phyloP scores from a whole-genome alignment of 2,329 filamentous ascomycete genomes.

The Aspergillus versicolor region DNA sequence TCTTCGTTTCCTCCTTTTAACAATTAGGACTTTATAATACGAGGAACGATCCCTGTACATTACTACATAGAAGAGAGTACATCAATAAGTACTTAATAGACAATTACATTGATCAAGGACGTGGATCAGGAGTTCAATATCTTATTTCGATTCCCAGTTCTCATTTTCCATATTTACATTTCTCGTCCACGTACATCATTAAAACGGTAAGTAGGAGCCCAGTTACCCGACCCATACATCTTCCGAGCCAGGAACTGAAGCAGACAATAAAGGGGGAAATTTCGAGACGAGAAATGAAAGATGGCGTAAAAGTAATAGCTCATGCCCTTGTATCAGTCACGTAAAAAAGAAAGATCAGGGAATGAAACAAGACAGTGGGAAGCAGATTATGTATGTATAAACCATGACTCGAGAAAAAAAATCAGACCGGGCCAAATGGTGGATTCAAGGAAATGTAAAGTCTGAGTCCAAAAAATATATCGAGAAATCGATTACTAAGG shows the following conservation, averaged over 20 bases:
- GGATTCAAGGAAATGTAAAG: background rate
- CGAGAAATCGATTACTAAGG: constrained; percentile 13
- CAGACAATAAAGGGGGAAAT: constrained; percentile 4
- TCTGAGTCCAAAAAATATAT: constrained; percentile 9
- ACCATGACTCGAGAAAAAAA: constrained; percentile 9
- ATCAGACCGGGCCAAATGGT: constrained; percentile 4
- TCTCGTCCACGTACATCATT: constrained; percentile 36
- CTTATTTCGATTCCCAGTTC: constrained; percentile 19
- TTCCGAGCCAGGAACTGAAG: constrained; percentile 18
- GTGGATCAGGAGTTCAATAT: background rate
- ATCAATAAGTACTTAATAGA: background rate
- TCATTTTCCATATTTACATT: constrained; percentile 34
- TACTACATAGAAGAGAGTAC: background rate
- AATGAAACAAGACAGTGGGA: constrained; percentile 1
- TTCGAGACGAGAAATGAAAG: background rate
- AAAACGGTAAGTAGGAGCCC: constrained; percentile 32
- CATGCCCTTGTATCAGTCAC: background rate
- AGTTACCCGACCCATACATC: constrained; percentile 24
- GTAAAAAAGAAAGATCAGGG: background rate
- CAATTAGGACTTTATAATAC: background rate
- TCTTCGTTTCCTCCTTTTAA: constrained; percentile 1
- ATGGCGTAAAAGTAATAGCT: constrained; percentile 4
- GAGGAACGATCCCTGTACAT: background rate
- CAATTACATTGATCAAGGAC: background rate
- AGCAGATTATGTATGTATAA: constrained; percentile 19